phyloP scores from a whole-genome alignment of 2,329 filamentous ascomycete genomes.

The Xylaria sp. region DNA sequence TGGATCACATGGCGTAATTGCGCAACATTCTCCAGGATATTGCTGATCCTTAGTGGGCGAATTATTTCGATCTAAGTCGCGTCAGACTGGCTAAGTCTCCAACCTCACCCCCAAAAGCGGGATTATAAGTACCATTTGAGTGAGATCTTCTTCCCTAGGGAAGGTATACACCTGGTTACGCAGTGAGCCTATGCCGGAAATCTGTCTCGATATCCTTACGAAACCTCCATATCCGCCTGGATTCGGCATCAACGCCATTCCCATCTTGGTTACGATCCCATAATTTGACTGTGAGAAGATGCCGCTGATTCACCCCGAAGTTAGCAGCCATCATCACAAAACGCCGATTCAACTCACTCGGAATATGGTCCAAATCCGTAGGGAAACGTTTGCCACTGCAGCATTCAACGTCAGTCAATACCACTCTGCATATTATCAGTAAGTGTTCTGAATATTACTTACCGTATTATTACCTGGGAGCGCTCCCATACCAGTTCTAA shows the following conservation, averaged over 20 bases:
- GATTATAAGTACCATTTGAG: slow-evolving; percentile 50
- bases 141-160: slow-evolving; percentile 60
- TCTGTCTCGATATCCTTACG: slow-evolving; percentile 40
- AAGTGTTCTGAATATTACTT: not conserved
- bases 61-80: slow-evolving; percentile 56
- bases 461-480: slow-evolving; percentile 52
- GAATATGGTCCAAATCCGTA: slow-evolving; percentile 55
- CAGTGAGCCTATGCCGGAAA: slow-evolving; percentile 36
- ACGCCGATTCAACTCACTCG: slow-evolving; percentile 42
- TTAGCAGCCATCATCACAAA: slow-evolving; percentile 13
- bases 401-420: not conserved
- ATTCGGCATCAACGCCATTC: slow-evolving; percentile 64
- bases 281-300: slow-evolving; percentile 63
- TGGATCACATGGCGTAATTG: slow-evolving; percentile 52
- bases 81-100: slow-evolving; percentile 7
- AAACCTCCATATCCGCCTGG: slow-evolving; percentile 59
- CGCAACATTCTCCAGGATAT: slow-evolving; percentile 54
- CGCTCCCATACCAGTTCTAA: slow-evolving; percentile 56
- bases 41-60: slow-evolving; percentile 56
- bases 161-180: slow-evolving; percentile 56
- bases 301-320: slow-evolving; percentile 45
- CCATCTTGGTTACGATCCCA: slow-evolving; percentile 65
- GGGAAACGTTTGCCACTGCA: slow-evolving; percentile 55
- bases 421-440: not conserved
- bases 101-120: not conserved